Evolutionary conservation across 371 early-diverging fungal species (phyloP), one percentile per base, ranked within the genome.

Genomic region (Rhizopus stolonifer): DNA sequence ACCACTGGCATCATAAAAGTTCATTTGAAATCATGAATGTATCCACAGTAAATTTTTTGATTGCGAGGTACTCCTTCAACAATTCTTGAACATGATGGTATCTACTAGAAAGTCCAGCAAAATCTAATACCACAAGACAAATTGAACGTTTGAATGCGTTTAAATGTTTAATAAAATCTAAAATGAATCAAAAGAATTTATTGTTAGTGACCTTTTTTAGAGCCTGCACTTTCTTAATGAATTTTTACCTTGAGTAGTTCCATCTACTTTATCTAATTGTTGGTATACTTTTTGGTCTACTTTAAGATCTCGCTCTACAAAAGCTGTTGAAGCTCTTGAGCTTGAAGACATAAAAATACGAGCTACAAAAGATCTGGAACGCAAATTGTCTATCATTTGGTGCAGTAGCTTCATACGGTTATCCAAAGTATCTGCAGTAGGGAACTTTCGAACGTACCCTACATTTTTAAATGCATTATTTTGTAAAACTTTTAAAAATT

Each of bases 61-160:
- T 45, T 45, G 10, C 33, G 22, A 34, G 53, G 15, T 45, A 45
- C 18, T 32, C 34, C 33, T 50, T 46, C 42, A 56, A 25, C 36
- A 56, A 49, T 36, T 50, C 46, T 48, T 49, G 26, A 25, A 44
- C 38, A 33, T 50, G 49, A 34, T 56, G 36, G 50, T 36, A 45
- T 45, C 45, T 29, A 25, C 43, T 50, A 25, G 45, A 48, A 31
- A 56, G n/a, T 24, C 57, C 57, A 56, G 46, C 50, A 58, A 58
- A 58, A 47, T 58, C 58, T 39, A 58, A 39, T 29, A 38, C 39
- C 13, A 15, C 49, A 29, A 52, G 39, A 40, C 53, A 59, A 52
- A 52, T 53, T 29, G 44, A 22, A 46, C 52, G 51, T 21, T 46
- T 34, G 18, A 33, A 26, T 49, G 59, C 36, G 38, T 49, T 48